Evolutionary conservation across 768 basidiomycete species (phyloP), one percentile per base, ranked within the genome.

Genomic region (Holtermannia corniformis): DNA sequence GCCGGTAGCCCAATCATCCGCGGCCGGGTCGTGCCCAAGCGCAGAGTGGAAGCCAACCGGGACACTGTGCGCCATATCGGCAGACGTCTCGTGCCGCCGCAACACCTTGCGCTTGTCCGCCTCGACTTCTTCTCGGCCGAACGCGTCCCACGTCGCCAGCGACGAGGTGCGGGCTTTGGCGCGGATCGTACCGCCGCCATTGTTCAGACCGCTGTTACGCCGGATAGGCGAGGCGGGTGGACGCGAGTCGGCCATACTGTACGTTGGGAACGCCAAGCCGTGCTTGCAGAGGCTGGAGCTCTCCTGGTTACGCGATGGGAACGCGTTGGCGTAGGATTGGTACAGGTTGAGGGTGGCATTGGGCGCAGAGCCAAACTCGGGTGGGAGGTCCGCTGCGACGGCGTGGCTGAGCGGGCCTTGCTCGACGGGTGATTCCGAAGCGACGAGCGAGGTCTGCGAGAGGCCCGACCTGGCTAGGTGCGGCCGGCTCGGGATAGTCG

Each of bases 331-430:
- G 47, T 67, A 67, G 4, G 57, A 54, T 16, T 65, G 49, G 22
- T 62, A 52, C 3, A 67, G 55, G 28, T 52, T 52, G 16, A 64
- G 44, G 7, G 65, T 67, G 50, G 64, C 63, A 19, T 56, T 44
- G 1, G 61, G 61, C 0, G 59, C 61, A 2, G 61, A 64, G 20
- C 65, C 65, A 46, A 67, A 58, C 47, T 65, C 60, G 10, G 60
- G 56, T 16, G 62, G 58, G 21, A 59, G 49, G 11, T 41, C 23
- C 10, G 51, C 43, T 5, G 47, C 43, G 13, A 51, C 45, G 2
- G 32, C 43, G 24, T 41, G 43, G 14, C 21, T 22, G 12, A 40
- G 50, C 10, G 61, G 57, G 16, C 32, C 32, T 37, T 37, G 32
- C 32, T 37, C 32, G 32, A 16, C 32, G 32, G 32, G 32, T 37